Conservation (phyloP, 202 grass and related monocot species). For the Musa balbisiana region DNA sequence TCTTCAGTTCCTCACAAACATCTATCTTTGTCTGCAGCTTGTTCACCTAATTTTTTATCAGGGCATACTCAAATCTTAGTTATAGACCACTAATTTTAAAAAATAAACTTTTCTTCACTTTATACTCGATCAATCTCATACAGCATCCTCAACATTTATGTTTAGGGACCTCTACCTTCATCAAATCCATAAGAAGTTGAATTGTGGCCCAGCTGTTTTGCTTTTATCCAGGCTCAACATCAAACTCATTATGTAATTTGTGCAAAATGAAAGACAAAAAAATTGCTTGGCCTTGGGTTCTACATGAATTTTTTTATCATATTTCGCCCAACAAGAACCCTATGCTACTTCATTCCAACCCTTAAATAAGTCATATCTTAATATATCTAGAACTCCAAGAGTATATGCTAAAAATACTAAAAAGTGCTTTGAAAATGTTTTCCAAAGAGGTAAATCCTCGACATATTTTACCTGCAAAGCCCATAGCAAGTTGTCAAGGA, state of each 20-base stretch:
- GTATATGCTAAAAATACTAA: too few relatives aligned
- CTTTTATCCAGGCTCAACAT: background rate
- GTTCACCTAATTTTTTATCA: too few relatives aligned
- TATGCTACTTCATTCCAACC: background rate
- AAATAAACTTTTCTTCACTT: too few relatives aligned
- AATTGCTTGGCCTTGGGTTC: background rate
- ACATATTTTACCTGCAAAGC: background rate
- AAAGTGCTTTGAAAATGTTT: too few relatives aligned
- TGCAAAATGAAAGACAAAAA: background rate
- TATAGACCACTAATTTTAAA: too few relatives aligned
- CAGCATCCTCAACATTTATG: background rate
- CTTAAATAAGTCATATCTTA: background rate
- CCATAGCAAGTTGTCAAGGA: too few relatives aligned
- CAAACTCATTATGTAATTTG: background rate
- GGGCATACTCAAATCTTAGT: too few relatives aligned
- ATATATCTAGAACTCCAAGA: background rate
- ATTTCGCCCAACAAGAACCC: background rate
- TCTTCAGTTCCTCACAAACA: too few relatives aligned
- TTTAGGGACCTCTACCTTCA: background rate
- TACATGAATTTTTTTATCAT: background rate
- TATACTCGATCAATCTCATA: too few relatives aligned
- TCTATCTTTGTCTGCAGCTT: too few relatives aligned
- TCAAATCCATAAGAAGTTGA: background rate
- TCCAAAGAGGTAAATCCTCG: background rate
- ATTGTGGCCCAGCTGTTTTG: background rate